phyloP scores from a whole-genome alignment of 306 rosid genomes.

The Leucaena leucocephala region DNA sequence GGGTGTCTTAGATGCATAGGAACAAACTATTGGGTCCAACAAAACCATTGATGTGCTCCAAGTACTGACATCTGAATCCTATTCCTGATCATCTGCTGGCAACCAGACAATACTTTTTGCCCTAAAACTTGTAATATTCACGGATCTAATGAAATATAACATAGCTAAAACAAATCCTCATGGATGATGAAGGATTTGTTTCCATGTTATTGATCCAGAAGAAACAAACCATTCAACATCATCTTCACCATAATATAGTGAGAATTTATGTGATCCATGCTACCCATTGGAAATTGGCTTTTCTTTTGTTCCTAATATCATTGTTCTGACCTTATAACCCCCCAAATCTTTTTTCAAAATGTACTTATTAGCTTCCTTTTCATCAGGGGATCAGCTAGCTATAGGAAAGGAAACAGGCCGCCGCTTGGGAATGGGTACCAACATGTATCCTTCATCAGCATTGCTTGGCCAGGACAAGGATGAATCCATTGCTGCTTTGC shows the following conservation, averaged over 20 bases:
- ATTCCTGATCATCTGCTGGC: conserved; percentile 1
- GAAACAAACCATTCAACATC: not conserved
- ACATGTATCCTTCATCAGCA: conserved; percentile 98
- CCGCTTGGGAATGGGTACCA: conserved; percentile 99
- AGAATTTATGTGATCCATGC: conserved; percentile 5
- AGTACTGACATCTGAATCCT: not conserved
- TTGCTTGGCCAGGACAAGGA: conserved; percentile 93
- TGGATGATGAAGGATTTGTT: not conserved
- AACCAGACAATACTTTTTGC: not conserved
- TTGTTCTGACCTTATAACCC: conserved; percentile 6
- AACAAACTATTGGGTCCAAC: conserved; percentile 2
- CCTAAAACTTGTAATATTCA: conserved; percentile 6
- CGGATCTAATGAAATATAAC: conserved; percentile 1
- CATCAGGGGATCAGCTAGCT: conserved; percentile 92
- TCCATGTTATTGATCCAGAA: not conserved
- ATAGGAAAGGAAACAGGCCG: conserved; percentile 99
- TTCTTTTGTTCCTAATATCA: not conserved
- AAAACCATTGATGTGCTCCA: conserved; percentile 1
- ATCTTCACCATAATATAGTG: conserved; percentile 1
- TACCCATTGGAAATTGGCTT: conserved; percentile 18
- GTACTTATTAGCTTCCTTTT: not conserved
- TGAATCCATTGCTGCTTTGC: conserved; percentile 86
- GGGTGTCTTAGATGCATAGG: conserved; percentile 4
- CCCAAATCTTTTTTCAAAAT: not conserved
- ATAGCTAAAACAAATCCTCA: conserved; percentile 10